Evolutionary conservation across 306 rosid species (phyloP).

Genomic region (Quercus ilex): DNA sequence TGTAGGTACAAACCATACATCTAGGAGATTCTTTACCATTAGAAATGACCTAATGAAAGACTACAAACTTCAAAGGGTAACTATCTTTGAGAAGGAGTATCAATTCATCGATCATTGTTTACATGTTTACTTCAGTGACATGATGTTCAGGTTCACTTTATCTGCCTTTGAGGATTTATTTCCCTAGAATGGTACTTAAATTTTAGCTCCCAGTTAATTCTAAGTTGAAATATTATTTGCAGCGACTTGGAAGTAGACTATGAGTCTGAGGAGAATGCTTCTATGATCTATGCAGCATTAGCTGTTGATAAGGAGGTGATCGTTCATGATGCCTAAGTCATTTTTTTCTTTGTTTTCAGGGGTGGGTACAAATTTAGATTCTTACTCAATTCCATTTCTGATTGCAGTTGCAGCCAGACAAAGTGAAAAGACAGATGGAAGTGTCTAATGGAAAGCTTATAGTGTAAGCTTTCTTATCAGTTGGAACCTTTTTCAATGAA

Average conservation of each 20-base stretch:
- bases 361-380: not conserved
- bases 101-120: not conserved
- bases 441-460: constrained; percentile 69
- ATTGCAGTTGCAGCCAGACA: constrained; percentile 88
- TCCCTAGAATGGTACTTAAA: not conserved
- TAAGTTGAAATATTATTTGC: constrained; percentile 19
- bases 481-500: not conserved
- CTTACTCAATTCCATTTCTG: constrained; percentile 21
- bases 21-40: not conserved
- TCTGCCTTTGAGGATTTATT: not conserved
- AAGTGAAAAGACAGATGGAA: constrained; percentile 67
- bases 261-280: constrained; percentile 64
- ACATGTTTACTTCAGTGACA: not conserved
- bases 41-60: not conserved
- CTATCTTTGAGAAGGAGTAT: not conserved
- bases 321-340: constrained; percentile 9
- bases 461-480: constrained; percentile 48
- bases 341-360: not conserved
- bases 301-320: constrained; percentile 84
- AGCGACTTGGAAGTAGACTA: constrained; percentile 83
- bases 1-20: not conserved
- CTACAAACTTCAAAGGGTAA: not conserved
- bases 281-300: constrained; percentile 58
- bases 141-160: not conserved
- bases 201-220: not conserved